Base-by-base conservation (phyloP, 768 basidiomycete species). In the button mushroom (Agaricus bisporus) region DNA sequence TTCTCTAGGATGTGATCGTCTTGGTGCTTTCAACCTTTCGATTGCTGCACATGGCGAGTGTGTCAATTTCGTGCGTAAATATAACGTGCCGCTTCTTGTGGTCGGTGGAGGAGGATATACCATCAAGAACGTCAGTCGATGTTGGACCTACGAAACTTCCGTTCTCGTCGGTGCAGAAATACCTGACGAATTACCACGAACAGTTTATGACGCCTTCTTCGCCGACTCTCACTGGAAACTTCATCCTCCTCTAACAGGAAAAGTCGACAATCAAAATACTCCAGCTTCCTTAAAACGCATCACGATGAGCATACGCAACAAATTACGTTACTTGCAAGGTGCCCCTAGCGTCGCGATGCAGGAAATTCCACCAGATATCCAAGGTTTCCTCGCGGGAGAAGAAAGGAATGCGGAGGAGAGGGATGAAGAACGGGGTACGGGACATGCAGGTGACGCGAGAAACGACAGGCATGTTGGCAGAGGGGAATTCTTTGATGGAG, bases 31-130 rank as follows among this genome's bases (percentile, higher is more conserved):
- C 82, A 98, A 99, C 64, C 77, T 99, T 5, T 94, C 91, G 11
- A 98, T 98, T 59, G 91, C 92, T 22, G 95, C 95, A 0, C 95
- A 99, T 62, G 95, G 97, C 17, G 95, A 98, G 71, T 99, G 95
- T 66, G 94, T 99, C 28, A 87, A 95, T 64, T 98, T 95, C 66
- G 93, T 99, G 48, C 86, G 95, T 57, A 86, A 86, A 59, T 98
- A 90, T 71, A 84, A 86, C 62, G 81, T 98, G 2, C 95, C 95
- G 1, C 72, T 98, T 12, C 76, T 99, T 15, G 88, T 98, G 29
- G 67, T 99, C 5, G 95, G 95, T 39, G 95, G 95, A 2, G 95
- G 95, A 3, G 95, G 95, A 0, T 99, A 99, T 70, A 94, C 93
- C 4, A 90, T 98, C 67, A 90, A 93, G 64, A 95, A 95, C 64